Evolutionary conservation across 331 rosid genomes (phyloP).

Genomic region (Stylosanthes scabra): DNA sequence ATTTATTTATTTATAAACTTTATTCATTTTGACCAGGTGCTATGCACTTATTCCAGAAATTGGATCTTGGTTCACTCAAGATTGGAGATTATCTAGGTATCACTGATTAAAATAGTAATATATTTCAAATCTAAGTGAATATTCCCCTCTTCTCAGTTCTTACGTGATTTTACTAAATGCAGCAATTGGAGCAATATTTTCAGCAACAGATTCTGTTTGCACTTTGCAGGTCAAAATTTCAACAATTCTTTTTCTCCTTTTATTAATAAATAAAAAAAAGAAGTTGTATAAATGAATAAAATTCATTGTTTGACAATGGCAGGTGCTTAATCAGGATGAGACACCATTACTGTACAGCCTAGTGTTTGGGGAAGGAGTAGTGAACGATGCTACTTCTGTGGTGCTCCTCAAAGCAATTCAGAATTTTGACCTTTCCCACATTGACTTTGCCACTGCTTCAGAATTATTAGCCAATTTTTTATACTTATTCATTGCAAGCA

Average conservation of each 20-base stretch:
- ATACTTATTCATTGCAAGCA: conserved; percentile 81
- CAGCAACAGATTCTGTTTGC: conserved; percentile 99
- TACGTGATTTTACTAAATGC: conserved; percentile 44
- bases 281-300: neutral
- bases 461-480: conserved; percentile 72
- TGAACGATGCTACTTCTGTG: conserved; percentile 94
- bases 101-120: conserved; percentile 9
- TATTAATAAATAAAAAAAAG: neutral
- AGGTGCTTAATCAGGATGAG: conserved; percentile 99
- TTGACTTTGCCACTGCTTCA: conserved; percentile 68
- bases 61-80: conserved; percentile 80
- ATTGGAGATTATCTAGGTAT: conserved; percentile 92
- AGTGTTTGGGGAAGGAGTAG: conserved; percentile 97
- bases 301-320: conserved; percentile 25
- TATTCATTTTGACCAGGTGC: conserved; percentile 68
- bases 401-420: conserved; percentile 97
- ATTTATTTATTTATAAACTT: conserved; percentile 25
- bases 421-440: conserved; percentile 85
- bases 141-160: conserved; percentile 25
- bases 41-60: conserved; percentile 77
- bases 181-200: conserved; percentile 98
- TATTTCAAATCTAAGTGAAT: neutral
- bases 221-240: conserved; percentile 78
- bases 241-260: neutral
- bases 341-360: conserved; percentile 93